Percentiles rank a stretch among this genome's conserved stretches.
Evolutionary conservation across 1,139 yeast species (phyloP).

Genomic region (Pichia sp.): DNA sequence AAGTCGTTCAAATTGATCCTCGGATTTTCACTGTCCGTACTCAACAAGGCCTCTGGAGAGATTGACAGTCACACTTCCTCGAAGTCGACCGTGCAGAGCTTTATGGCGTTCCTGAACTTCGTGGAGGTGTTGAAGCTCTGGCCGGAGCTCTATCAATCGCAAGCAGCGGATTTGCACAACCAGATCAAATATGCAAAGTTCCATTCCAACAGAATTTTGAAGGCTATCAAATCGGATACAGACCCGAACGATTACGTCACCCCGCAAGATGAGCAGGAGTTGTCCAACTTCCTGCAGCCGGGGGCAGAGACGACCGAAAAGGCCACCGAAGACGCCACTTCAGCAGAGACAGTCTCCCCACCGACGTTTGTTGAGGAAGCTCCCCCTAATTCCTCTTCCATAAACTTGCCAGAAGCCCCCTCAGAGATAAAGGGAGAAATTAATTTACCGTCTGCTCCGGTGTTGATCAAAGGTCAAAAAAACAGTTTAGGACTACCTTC

Average conservation of each 20-base stretch:
- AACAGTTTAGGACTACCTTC: conserved; percentile 27
- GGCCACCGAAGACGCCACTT: too few relatives aligned
- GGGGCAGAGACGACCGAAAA: background rate
- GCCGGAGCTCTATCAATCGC: conserved; percentile 32
- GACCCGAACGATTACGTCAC: conserved; percentile 50
- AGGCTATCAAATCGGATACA: conserved; percentile 40
- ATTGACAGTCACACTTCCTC: conserved; percentile 37
- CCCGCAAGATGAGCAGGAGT: conserved; percentile 30
- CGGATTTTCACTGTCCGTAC: conserved; percentile 58
- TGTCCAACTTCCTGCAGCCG: conserved; percentile 6
- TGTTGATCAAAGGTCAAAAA: conserved; percentile 30
- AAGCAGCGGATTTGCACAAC: conserved; percentile 31
- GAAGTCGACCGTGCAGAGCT: conserved; percentile 41
- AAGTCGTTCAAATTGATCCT: conserved; percentile 56
- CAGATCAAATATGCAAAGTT: conserved; percentile 53
- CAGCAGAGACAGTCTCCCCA: background rate
- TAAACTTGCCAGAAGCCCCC: conserved; percentile 26
- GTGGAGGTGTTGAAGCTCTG: conserved; percentile 43
- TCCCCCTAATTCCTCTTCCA: background rate
- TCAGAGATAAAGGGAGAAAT: conserved; percentile 23
- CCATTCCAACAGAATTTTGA: conserved; percentile 54
- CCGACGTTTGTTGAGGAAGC: background rate
- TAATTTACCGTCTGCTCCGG: conserved; percentile 30
- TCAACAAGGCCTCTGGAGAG: conserved; percentile 49
- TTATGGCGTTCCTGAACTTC: conserved; percentile 49